Evolutionary conservation across 805 yeast genomes (phyloP), one percentile per base, ranked within the genome.

Genomic region (Cyberlindnera lachancei): DNA sequence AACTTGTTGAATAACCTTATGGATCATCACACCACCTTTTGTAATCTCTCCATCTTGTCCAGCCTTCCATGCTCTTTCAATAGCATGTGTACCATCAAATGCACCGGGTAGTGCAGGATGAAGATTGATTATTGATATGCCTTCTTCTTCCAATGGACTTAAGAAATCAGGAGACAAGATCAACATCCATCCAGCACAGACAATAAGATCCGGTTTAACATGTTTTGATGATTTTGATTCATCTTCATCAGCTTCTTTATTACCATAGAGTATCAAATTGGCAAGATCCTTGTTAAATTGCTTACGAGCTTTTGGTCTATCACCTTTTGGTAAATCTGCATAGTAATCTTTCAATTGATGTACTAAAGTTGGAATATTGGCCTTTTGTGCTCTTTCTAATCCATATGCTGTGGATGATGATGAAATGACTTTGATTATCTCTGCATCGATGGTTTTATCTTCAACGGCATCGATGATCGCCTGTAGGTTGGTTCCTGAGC

Each of bases 151-250:
- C 21, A 88, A 57, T 4, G 88, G 87, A 24, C 63, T 59, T 38
- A 92, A 64, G 44, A 86, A 87, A 15, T 73, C 66, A 4, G 85
- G 77, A 1, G 96, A 82, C 38, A 92, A 66, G 37, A 92, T 92
- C 32, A 92, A 70, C 88, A 92, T 79, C 98, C 98, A 92, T 3
- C 98, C 98, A 5, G 98, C 98, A 61, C 98, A 92, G 6, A 92
- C 96, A 25, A 92, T 77, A 41, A 92, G 66, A 44, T 83, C 84
- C 5, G 97, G 97, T 43, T 68, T 68, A 20, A 55, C 45, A 33
- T 73, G 67, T 19, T 31, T 37, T 19, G 29, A 30, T 19, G 33
- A 33, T 21, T 37, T 23, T 12, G 21, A 27, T 35, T 42, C 45
- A 23, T 36, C 50, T 23, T 42, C 45, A 23, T 45, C 52, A 11